These are phyloP conservation scores for Penicillium sp. DNA, from an alignment of 2,329 filamentous ascomycete genomes.

Conservation along the genomic window DNA sequence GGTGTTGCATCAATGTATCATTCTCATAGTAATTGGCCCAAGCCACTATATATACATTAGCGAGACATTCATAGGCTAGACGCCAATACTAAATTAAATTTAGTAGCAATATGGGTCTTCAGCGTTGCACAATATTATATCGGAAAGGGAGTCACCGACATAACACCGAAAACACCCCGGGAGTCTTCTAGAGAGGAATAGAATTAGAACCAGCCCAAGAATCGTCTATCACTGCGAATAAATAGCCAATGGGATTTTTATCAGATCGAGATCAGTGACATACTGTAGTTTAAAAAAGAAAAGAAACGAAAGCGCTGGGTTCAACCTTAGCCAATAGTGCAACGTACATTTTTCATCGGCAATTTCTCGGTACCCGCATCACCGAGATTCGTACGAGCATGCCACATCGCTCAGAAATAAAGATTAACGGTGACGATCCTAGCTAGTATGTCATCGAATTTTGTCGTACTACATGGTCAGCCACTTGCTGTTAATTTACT, in stretches of 20 bases:
- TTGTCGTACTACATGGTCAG: neutral
- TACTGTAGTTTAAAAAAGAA: no score
- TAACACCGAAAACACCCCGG: constrained; percentile 3
- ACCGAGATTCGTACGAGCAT: neutral
- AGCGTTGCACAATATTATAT: neutral
- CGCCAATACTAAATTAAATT: no score
- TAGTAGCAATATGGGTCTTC: no score
- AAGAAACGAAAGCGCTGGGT: neutral
- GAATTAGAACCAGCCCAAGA: neutral
- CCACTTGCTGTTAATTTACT: neutral
- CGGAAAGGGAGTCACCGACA: neutral
- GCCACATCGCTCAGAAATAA: neutral
- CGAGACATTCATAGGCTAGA: no score
- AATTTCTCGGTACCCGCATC: neutral
- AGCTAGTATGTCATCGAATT: neutral
- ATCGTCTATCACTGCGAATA: no score
- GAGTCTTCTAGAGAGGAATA: neutral
- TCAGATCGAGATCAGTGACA: no score
- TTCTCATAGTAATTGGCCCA: no score
- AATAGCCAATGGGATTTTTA: neutral
- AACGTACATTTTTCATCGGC: neutral
- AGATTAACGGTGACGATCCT: neutral
- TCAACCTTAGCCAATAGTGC: neutral
- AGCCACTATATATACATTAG: no score
- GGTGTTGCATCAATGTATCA: no score